These are phyloP conservation scores for Paraphaeosphaeria sporulosa DNA, from an alignment of 2,329 filamentous ascomycete genomes.

Conservation along the genomic window DNA sequence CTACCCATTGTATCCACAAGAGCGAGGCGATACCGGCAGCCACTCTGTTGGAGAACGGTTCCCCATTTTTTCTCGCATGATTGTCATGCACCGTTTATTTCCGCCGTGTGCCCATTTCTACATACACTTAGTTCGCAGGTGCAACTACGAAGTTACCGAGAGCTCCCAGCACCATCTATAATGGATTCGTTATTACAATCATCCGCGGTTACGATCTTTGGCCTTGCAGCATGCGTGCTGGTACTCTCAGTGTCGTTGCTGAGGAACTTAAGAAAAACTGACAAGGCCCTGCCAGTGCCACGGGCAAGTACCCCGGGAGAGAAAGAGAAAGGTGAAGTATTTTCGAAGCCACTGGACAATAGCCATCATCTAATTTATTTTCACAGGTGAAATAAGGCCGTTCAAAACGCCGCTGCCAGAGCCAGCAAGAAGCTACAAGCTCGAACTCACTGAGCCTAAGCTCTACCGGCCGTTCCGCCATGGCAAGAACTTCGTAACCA, in stretches of 20 bases:
- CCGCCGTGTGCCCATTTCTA: slow-evolving; percentile 3
- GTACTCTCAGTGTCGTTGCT: background rate
- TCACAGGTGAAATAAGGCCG: background rate
- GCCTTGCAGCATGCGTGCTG: slow-evolving; percentile 4
- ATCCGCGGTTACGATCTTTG: background rate
- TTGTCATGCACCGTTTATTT: too few species aligned
- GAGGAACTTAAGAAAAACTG: background rate
- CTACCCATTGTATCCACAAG: background rate
- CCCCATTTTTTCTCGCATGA: too few species aligned
- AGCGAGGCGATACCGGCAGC: background rate
- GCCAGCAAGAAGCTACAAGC: slow-evolving; percentile 7
- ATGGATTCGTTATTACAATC: slow-evolving; percentile 2
- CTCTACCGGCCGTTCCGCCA: slow-evolving; percentile 17
- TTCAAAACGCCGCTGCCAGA: slow-evolving; percentile 10
- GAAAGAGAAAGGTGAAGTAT: slow-evolving; percentile 1
- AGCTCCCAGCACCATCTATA: background rate
- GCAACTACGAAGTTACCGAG: background rate
- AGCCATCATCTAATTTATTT: background rate
- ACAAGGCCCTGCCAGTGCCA: background rate
- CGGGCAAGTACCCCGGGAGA: background rate
- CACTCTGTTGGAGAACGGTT: background rate
- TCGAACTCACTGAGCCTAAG: slow-evolving; percentile 9
- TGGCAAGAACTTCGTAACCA: slow-evolving; percentile 15
- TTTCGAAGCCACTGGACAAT: background rate
- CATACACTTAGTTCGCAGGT: background rate